These are phyloP conservation scores for Chrysosphaeria jannelii DNA, from an alignment of 2,329 filamentous ascomycete genomes.

Conservation along the genomic window DNA sequence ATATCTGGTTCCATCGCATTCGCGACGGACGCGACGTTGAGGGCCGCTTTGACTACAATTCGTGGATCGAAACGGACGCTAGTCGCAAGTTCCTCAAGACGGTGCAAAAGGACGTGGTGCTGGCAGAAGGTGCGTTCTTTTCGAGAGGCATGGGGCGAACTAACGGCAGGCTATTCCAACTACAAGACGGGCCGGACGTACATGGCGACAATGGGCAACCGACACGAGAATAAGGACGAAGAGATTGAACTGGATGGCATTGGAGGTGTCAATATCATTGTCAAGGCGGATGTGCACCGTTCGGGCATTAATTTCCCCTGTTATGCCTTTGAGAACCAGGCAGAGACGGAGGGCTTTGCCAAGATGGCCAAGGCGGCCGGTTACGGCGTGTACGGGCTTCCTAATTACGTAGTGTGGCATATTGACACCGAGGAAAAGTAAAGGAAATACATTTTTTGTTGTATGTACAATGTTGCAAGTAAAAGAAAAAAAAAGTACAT, in stretches of 20 bases:
- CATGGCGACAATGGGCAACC: conserved; percentile 77
- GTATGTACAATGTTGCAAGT: no score
- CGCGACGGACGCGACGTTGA: conserved; percentile 60
- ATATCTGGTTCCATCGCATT: conserved; percentile 93
- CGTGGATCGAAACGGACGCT: conserved; percentile 84
- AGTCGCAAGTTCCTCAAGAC: conserved; percentile 41
- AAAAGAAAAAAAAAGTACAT: no score
- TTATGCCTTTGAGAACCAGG: conserved; percentile 95
- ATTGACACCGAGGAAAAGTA: conserved; percentile 88
- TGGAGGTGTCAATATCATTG: conserved; percentile 86
- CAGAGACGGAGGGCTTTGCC: conserved; percentile 92
- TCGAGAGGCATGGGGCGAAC: background rate
- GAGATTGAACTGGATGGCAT: conserved; percentile 86
- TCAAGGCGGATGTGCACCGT: conserved; percentile 92
- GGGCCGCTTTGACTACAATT: conserved; percentile 96
- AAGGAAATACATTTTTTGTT: no score
- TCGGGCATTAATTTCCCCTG: conserved; percentile 92
- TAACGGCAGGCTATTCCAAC: conserved; percentile 51
- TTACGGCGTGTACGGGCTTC: conserved; percentile 71
- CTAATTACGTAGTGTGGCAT: conserved; percentile 97
- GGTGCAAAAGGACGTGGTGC: conserved; percentile 49
- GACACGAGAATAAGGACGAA: conserved; percentile 70
- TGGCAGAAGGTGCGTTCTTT: conserved; percentile 42
- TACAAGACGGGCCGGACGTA: conserved; percentile 73
- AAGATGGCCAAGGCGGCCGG: conserved; percentile 96